Conservation (phyloP, 1,284 basidiomycete species). For the Cryptococcus sp. region DNA sequence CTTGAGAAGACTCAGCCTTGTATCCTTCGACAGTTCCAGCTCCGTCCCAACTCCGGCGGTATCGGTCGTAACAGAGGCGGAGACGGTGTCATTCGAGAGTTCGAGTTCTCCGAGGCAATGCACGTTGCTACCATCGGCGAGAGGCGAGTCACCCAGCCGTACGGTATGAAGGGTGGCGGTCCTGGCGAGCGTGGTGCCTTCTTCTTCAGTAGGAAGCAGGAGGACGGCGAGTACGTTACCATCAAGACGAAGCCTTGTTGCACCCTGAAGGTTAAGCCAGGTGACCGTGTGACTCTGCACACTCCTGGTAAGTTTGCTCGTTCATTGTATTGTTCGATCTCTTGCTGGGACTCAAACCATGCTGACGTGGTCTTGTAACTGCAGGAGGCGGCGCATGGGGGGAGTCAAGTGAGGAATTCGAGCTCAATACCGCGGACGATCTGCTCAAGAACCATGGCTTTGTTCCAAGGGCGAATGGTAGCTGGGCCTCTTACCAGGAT, state of each 20-base stretch:
- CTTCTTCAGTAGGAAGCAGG: conserved; percentile 66
- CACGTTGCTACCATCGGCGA: conserved; percentile 77
- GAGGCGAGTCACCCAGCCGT: conserved; percentile 86
- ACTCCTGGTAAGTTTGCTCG: conserved; percentile 1
- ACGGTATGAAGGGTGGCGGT: conserved; percentile 84
- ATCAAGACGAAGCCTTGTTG: conserved; percentile 20
- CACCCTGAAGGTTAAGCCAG: conserved; percentile 3
- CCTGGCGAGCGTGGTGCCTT: conserved; percentile 77
- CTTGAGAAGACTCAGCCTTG: conserved; percentile 67
- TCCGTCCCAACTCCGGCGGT: conserved; percentile 77
- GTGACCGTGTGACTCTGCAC: conserved; percentile 7
- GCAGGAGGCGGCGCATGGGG: no score
- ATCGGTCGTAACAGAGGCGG: conserved; percentile 77
- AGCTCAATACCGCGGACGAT: no score
- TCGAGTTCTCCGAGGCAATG: conserved; percentile 80
- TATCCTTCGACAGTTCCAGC: conserved; percentile 75
- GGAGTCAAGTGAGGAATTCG: no score
- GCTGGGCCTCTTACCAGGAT: no score
- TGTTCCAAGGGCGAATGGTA: no score
- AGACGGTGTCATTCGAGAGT: conserved; percentile 82
- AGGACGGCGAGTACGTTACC: conserved; percentile 9
- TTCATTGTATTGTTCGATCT: no score
- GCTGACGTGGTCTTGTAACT: no score
- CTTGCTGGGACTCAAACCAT: no score
- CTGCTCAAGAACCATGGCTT: no score